Conservation (phyloP, 768 basidiomycete genomes). For the Phallus indusiatus region DNA sequence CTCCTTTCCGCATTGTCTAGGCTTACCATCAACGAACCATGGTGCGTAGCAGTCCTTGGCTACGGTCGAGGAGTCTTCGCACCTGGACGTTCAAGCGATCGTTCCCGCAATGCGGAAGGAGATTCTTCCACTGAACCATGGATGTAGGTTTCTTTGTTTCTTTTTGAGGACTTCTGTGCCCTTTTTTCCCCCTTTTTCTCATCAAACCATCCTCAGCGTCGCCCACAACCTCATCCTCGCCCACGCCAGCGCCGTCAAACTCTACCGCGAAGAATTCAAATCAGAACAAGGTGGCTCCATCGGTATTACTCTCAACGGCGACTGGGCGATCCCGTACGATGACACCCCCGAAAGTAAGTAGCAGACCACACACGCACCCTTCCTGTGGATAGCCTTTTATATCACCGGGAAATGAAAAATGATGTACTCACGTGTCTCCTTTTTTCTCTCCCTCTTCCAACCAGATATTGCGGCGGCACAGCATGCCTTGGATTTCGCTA, state of each 20-base stretch:
- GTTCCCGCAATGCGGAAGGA: slow-evolving; percentile 47
- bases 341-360: slow-evolving; percentile 55
- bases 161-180: slow-evolving; percentile 11
- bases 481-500: slow-evolving; percentile 61
- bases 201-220: slow-evolving; percentile 30
- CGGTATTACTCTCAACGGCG: slow-evolving; percentile 73
- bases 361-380: background rate
- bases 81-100: slow-evolving; percentile 59
- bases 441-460: slow-evolving; percentile 2
- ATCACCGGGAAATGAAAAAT: background rate
- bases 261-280: slow-evolving; percentile 62
- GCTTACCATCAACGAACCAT: slow-evolving; percentile 72
- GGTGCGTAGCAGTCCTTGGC: slow-evolving; percentile 62
- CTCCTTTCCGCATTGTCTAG: slow-evolving; percentile 21
- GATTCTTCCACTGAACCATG: slow-evolving; percentile 60
- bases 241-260: slow-evolving; percentile 56
- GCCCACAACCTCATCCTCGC: slow-evolving; percentile 60
- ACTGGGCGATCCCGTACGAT: slow-evolving; percentile 69
- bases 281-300: slow-evolving; percentile 52
- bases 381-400: background rate
- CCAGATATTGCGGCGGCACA: slow-evolving; percentile 61
- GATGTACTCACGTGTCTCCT: background rate
- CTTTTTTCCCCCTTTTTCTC: slow-evolving; percentile 12
- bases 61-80: slow-evolving; percentile 65
- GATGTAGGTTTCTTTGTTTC: slow-evolving; percentile 39